phyloP scores from a whole-genome alignment of 306 rosid species.

The Cucurbita argyrosperma region DNA sequence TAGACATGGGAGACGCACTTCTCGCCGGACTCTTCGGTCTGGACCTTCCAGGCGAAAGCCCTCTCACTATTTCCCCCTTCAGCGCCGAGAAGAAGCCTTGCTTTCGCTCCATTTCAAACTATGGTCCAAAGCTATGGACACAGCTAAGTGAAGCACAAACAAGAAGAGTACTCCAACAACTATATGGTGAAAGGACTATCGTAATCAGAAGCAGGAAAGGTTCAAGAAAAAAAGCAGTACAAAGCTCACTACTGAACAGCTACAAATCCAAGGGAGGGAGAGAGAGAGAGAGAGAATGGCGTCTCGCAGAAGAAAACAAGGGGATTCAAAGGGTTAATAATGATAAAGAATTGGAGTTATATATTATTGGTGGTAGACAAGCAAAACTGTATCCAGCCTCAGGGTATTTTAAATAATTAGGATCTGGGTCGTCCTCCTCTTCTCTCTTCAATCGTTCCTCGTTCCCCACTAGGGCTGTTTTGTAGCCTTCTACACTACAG shows the following conservation, averaged over 20 bases:
- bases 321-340: not conserved
- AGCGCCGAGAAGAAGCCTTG: conserved; percentile 62
- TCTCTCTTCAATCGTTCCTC: not conserved
- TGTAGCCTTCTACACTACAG: not conserved
- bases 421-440: not conserved
- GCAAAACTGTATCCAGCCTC: conserved; percentile 10
- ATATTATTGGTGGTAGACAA: conserved; percentile 18
- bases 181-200: not conserved
- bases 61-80: conserved; percentile 46
- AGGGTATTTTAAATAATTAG: not conserved
- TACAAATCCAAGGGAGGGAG: not conserved
- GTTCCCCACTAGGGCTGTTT: not conserved
- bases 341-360: conserved; percentile 6
- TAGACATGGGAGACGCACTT: conserved; percentile 41
- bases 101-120: conserved; percentile 38
- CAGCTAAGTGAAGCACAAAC: not conserved
- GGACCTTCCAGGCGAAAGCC: conserved; percentile 50
- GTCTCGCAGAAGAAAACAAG: not conserved
- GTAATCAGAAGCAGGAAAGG: not conserved
- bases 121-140: not conserved
- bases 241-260: not conserved
- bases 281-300: not conserved
- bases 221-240: not conserved
- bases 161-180: not conserved
- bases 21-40: conserved; percentile 46